Base-by-base conservation (phyloP, 768 basidiomycete species). In the Serendipita sp. region DNA sequence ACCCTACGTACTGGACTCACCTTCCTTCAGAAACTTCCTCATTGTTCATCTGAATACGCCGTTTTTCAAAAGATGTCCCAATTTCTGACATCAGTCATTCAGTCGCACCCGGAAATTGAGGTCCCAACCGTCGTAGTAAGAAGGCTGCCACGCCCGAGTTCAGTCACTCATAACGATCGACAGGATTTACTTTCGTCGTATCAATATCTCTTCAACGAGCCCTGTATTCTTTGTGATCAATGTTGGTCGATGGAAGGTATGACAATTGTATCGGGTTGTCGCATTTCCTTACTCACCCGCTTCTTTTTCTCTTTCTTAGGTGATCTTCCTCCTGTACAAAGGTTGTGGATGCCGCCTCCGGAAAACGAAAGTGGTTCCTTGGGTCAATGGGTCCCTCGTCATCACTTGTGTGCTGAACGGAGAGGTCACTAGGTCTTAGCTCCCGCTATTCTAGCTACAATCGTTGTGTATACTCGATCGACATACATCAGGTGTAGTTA, bases 31-130 rank as follows among this genome's bases (percentile, higher is more conserved):
- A 86, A 82, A 74, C 72, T 79, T 34, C 82, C 84, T 2, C 84
- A 88, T 71, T 82, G 81, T 15, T 82, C 86, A 68, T 87, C 86
- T 11, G 81, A 82, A 40, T 89, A 79, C 72, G 70, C 74, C 11
- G 83, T 84, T 2, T 91, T 80, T 72, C 83, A 79, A 68, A 79
- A 75, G 66, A 71, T 91, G 29, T 81, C 86, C 13, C 86, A 89
- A 66, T 80, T 88, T 70, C 73, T 89, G 18, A 77, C 81, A 3
- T 77, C 76, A 67, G 79, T 85, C 74, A 69, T 88, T 23, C 77
- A 83, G 66, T 75, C 77, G 5, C 75, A 82, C 64, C 80, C 81
- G 0, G 74, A 74, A 3, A 80, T 81, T 6, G 75, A 80, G 2
- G 69, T 89, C 63, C 81, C 81, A 68, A 74, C 69, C 0, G 69